phyloP scores from a whole-genome alignment of 179 eudicot species.

The Monotropa hypopitys region DNA sequence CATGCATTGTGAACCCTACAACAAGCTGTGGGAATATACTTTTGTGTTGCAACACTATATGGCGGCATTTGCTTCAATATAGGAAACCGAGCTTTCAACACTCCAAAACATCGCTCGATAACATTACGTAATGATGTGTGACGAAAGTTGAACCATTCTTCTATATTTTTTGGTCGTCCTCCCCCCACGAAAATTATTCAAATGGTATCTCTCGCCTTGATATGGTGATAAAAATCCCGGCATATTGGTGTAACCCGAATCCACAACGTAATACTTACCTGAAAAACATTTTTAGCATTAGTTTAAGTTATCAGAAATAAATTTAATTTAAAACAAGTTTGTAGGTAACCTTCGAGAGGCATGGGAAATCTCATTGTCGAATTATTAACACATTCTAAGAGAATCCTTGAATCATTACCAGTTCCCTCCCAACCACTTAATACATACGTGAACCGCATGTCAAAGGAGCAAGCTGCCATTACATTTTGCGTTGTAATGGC shows the following conservation, averaged over 20 bases:
- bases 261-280: no score
- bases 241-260: not conserved
- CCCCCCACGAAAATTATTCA: not conserved
- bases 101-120: not conserved
- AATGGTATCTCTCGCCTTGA: not conserved
- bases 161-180: not conserved
- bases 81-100: not conserved
- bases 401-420: not conserved
- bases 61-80: not conserved
- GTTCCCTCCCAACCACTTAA: not conserved
- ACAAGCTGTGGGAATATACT: not conserved
- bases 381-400: not conserved
- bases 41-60: not conserved
- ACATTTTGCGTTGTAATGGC: not conserved
- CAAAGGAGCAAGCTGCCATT: not conserved
- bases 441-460: not conserved
- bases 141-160: not conserved
- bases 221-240: not conserved
- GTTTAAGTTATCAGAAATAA: not conserved
- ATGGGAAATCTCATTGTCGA: not conserved
- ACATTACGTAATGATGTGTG: not conserved
- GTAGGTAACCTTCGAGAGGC: not conserved
- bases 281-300: not conserved
- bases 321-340: not conserved
- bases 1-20: not conserved